Base-by-base conservation (phyloP, 2,329 filamentous ascomycete genomes). In the Laburnicola sp. region DNA sequence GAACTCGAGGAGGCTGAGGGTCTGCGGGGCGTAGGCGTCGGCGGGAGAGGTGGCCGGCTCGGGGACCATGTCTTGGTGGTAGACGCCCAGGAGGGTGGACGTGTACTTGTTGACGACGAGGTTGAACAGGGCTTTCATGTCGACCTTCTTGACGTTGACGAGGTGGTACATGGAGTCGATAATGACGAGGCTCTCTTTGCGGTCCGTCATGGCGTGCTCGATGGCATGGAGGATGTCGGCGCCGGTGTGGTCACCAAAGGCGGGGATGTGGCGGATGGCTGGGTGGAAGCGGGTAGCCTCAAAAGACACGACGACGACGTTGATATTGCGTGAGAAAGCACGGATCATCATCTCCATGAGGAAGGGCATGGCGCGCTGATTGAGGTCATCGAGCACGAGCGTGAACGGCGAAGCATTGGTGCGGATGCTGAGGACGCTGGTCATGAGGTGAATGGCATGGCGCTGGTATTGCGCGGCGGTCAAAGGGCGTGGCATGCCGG, bases 321-420 rank as follows among this genome's bases (percentile, higher is more conserved):
- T 87, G 50, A 83, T 79, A 65, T 87, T 64, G 27, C 64, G 60
- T 11, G 63, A 68, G 16, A 66, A 27, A 4, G 88, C 90, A 62
- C 92, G 82, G 40, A 80, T 78, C 47, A 89, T 83, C 72, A 93
- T 89, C 72, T 96, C 91, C 16, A 78, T 75, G 2, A 93, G 58
- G 3, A 96, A 75, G 0, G 86, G 86, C 27, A 78, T 80, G 5
- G 86, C 89, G 25, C 86, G 85, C 74, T 96, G 91, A 74, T 96
- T 91, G 27, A 97, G 78, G 30, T 82, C 89, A 72, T 97, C 93
- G 50, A 96, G 79, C 2, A 97, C 75, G 25, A 97, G 78, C 0
- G 92, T 97, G 65, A 97, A 85, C 2, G 93, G 93, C 42, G 91
- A 96, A 10, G 88, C 85, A 50, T 84, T 85, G 71, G 94, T 88